Base-by-base conservation (phyloP, 176 grass and related monocot species). In the Otatea glauca region DNA sequence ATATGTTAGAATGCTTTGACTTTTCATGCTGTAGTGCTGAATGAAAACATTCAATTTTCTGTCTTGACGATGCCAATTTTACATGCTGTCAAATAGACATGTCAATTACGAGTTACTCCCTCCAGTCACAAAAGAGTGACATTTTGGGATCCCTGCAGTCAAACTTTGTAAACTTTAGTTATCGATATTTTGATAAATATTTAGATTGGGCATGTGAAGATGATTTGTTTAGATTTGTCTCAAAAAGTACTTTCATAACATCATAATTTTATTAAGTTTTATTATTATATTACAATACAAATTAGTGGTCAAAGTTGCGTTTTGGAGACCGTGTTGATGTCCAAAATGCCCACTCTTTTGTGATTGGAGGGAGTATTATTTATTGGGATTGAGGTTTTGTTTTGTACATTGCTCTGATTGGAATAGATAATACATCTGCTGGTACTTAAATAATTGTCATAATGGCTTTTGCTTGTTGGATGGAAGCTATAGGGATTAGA, bases 21-120 rank as follows among this genome's bases (percentile, higher is more conserved):
- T 68, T 81, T 84, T 82, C 32, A 51, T 85, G 66, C 65, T 50
- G 23, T 41, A 54, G 64, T 42, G 35, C 7, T 79, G 41, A 45
- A 72, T 32, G 9, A 66, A 70, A 59, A 73, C 48, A 78, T 65
- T 10, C 37, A 11, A 11, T 76, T 81, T 53, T 56, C 35, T 43
- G 4, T 70, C 41, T 68, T 4, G 13, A 55, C 24, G 14, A 71
- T 71, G 35, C 50, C 13, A 27, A 53, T 58, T 25, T 49, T n/a
- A 5, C 51, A 16, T 70, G 37, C 58, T 72, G 53, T 58, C 24
- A 72, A 34, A 25, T 23, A 42, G 21, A 27, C 15, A 58, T 70
- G 37, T 55, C 47, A 17, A 68, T 11, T 60, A 25, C 55, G 34
- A 25, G 27, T 48, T 65, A 41, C 39, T 41, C 6, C 6, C 39